Conservation (phyloP, 1,284 basidiomycete genomes). For the Ustilago esculenta region DNA sequence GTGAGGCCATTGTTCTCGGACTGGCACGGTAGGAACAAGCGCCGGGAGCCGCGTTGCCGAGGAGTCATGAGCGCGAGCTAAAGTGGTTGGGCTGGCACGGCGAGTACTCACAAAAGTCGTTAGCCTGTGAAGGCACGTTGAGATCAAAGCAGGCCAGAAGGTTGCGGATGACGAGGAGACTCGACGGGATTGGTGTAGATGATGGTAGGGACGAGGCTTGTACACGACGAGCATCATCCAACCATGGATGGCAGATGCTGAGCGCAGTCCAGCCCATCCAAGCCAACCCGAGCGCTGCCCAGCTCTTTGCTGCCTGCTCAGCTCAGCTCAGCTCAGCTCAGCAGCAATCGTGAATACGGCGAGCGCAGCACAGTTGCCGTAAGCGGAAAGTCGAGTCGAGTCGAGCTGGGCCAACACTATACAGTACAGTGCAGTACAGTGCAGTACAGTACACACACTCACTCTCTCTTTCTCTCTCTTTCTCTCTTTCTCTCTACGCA, state of each 20-base stretch:
- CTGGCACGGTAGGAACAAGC: constrained; percentile 9
- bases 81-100: background rate
- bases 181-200: constrained; percentile 23
- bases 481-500: too few relatives aligned
- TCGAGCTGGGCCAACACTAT: too few relatives aligned
- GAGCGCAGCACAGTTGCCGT: too few relatives aligned
- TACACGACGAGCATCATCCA: constrained; percentile 6
- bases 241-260: background rate
- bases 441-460: too few relatives aligned
- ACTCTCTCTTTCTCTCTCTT: too few relatives aligned
- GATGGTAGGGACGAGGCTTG: constrained; percentile 15
- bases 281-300: too few relatives aligned
- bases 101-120: constrained; percentile 37
- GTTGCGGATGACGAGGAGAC: constrained; percentile 13
- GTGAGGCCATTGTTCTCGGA: constrained; percentile 1
- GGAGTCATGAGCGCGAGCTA: constrained; percentile 1
- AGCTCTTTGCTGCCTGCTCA: too few relatives aligned
- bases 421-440: too few relatives aligned
- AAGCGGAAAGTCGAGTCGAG: constrained; percentile 1
- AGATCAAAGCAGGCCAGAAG: constrained; percentile 9
- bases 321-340: too few relatives aligned
- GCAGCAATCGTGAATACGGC: too few relatives aligned
- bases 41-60: constrained; percentile 7
- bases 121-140: constrained; percentile 39
- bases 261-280: background rate